Evolutionary conservation across 495 filamentous ascomycete genomes (phyloP).

Genomic region (Echria macrotheca): DNA sequence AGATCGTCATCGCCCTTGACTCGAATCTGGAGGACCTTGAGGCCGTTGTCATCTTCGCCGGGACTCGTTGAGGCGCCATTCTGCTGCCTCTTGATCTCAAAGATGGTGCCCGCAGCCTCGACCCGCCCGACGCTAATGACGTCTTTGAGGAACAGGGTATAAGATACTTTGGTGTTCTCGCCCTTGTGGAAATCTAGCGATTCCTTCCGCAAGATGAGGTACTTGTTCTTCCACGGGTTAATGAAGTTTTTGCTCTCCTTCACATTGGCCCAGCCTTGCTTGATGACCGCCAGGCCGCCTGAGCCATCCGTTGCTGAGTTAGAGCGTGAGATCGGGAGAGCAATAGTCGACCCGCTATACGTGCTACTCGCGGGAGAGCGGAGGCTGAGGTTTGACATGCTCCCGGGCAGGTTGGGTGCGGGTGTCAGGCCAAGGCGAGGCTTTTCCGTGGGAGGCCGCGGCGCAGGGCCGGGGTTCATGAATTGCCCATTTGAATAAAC

Average conservation of each 20-base stretch:
- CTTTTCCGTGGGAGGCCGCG: conserved; percentile 78
- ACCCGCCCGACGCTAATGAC: conserved; percentile 80
- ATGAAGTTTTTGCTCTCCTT: conserved; percentile 90
- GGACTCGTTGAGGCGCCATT: conserved; percentile 57
- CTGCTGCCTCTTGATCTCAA: conserved; percentile 78
- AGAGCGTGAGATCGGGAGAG: conserved; percentile 57
- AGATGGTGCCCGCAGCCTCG: conserved; percentile 77
- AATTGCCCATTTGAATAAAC: conserved; percentile 70
- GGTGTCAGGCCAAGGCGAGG: conserved; percentile 74
- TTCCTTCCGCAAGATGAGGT: conserved; percentile 80
- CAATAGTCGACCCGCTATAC: conserved; percentile 62
- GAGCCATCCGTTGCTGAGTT: conserved; percentile 57
- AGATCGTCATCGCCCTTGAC: conserved; percentile 93
- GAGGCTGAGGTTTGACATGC: conserved; percentile 68
- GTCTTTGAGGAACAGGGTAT: conserved; percentile 75
- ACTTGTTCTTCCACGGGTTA: conserved; percentile 77
- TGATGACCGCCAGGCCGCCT: conserved; percentile 67
- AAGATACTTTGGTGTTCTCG: conserved; percentile 74
- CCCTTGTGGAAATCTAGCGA: conserved; percentile 88
- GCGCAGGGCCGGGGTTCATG: conserved; percentile 95
- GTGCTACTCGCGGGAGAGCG: conserved; percentile 55
- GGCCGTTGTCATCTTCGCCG: conserved; percentile 65
- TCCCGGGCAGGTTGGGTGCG: conserved; percentile 65
- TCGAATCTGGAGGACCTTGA: conserved; percentile 76
- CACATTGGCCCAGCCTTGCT: conserved; percentile 76